These are phyloP conservation scores for Boletales sp. DNA, from an alignment of 768 basidiomycete genomes.

Conservation along the genomic window DNA sequence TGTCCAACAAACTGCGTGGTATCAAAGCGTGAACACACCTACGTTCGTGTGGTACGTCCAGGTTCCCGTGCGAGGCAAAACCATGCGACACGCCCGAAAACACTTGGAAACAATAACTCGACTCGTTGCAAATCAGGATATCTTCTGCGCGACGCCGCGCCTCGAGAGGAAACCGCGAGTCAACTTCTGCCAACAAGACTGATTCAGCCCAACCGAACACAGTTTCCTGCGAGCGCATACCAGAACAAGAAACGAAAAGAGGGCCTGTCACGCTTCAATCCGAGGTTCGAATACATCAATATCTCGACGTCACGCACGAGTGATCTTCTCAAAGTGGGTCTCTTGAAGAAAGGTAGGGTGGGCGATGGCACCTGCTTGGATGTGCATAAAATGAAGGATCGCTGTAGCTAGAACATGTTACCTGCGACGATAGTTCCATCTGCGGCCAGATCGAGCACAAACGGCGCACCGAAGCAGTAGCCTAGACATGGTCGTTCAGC, in stretches of 20 bases:
- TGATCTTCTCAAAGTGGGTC: conserved; percentile 46
- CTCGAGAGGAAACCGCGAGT: conserved; percentile 46
- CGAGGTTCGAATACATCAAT: background rate
- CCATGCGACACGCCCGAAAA: conserved; percentile 42
- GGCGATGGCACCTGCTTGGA: conserved; percentile 41
- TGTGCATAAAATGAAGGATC: background rate
- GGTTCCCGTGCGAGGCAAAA: conserved; percentile 18
- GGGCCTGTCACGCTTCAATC: conserved; percentile 10
- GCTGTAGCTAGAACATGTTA: conserved; percentile 13
- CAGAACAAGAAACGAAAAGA: conserved; percentile 21
- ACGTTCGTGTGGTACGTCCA: conserved; percentile 17
- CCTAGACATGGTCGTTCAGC: conserved; percentile 28
- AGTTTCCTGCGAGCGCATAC: conserved; percentile 3
- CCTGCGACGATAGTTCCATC: conserved; percentile 44
- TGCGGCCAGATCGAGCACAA: conserved; percentile 41
- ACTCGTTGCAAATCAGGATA: conserved; percentile 45
- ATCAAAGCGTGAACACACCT: background rate
- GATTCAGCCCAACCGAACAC: background rate
- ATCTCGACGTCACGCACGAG: conserved; percentile 31
- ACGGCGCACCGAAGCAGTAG: conserved; percentile 56
- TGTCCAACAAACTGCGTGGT: too few species aligned
- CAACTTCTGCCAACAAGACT: conserved; percentile 37
- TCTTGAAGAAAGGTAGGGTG: conserved; percentile 53
- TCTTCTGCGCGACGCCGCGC: conserved; percentile 54
- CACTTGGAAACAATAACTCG: conserved; percentile 51